phyloP scores from a whole-genome alignment of 805 yeast species.

The Blastobotrys mokoenaii region DNA sequence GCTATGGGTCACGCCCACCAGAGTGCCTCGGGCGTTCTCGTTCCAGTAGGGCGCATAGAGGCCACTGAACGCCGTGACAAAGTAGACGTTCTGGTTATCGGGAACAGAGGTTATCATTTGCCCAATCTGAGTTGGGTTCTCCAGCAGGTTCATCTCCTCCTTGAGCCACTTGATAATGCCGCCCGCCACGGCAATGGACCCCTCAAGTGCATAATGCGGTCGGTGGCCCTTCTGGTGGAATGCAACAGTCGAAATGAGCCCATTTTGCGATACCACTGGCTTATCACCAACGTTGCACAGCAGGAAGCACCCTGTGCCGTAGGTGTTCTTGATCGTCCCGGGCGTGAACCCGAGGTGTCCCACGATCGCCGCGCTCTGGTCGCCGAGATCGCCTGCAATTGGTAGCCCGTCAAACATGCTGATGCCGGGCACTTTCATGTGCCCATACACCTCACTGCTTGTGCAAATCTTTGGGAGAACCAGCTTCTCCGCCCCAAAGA shows the following conservation, averaged over 20 bases:
- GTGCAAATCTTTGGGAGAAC: constrained; percentile 75
- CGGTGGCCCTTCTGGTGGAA: constrained; percentile 71
- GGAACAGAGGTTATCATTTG: constrained; percentile 78
- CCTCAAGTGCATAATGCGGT: constrained; percentile 88
- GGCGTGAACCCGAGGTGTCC: constrained; percentile 81
- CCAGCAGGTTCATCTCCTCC: constrained; percentile 78
- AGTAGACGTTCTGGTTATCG: constrained; percentile 84
- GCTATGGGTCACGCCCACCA: constrained; percentile 86
- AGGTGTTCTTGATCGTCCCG: constrained; percentile 90
- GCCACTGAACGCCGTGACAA: constrained; percentile 92
- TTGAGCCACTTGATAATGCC: constrained; percentile 90
- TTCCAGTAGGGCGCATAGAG: constrained; percentile 96
- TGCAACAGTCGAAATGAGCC: constrained; percentile 83
- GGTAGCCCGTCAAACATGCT: constrained; percentile 53
- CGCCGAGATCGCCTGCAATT: constrained; percentile 86
- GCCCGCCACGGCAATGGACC: constrained; percentile 95
- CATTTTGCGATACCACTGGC: constrained; percentile 65
- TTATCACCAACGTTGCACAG: constrained; percentile 76
- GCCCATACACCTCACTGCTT: constrained; percentile 70
- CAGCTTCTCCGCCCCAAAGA: constrained; percentile 70
- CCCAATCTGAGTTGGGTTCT: constrained; percentile 78
- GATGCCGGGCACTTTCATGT: constrained; percentile 44
- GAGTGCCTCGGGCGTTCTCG: constrained; percentile 83
- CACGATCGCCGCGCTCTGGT: constrained; percentile 86
- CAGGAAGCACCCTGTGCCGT: constrained; percentile 92